Percentiles rank a stretch among this genome's conserved stretches.
phyloP scores from a whole-genome alignment of 2,329 filamentous ascomycete genomes.

The Metarhizium humberi region DNA sequence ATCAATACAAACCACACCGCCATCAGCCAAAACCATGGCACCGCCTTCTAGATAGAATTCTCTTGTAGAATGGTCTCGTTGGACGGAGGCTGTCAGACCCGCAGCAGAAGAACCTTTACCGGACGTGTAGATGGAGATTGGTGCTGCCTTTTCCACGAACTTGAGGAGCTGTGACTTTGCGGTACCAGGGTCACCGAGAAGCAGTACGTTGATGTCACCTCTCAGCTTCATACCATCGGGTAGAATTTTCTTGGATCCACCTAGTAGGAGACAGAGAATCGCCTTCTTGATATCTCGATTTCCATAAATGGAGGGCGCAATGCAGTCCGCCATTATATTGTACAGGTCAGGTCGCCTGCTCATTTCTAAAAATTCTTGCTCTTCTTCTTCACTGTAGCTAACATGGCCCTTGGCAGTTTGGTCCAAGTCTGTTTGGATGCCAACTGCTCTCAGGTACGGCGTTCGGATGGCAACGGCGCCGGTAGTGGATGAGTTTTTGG shows the following conservation, averaged over 20 bases:
- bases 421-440: constrained; percentile 83
- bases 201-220: constrained; percentile 95
- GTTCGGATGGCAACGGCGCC: constrained; percentile 91
- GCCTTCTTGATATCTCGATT: constrained; percentile 96
- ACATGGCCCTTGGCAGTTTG: constrained; percentile 78
- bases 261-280: constrained; percentile 85
- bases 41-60: constrained; percentile 98
- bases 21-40: constrained; percentile 96
- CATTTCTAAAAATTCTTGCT: constrained; percentile 90
- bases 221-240: constrained; percentile 96
- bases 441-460: constrained; percentile 86
- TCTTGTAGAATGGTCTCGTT: constrained; percentile 80
- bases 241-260: constrained; percentile 94
- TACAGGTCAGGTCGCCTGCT: constrained; percentile 90
- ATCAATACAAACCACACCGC: constrained; percentile 95
- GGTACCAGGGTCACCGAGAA: constrained; percentile 95
- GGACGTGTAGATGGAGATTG: constrained; percentile 97
- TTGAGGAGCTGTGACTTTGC: constrained; percentile 96
- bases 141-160: constrained; percentile 92
- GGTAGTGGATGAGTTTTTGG: constrained; percentile 62
- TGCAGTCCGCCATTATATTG: constrained; percentile 78
- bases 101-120: constrained; percentile 96
- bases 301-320: constrained; percentile 95
- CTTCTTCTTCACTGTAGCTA: constrained; percentile 86
- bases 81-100: constrained; percentile 93